Evolutionary conservation across 1,284 basidiomycete species (phyloP), one percentile per base, ranked within the genome.

Genomic region (Melampsora abietis-canadensis): DNA sequence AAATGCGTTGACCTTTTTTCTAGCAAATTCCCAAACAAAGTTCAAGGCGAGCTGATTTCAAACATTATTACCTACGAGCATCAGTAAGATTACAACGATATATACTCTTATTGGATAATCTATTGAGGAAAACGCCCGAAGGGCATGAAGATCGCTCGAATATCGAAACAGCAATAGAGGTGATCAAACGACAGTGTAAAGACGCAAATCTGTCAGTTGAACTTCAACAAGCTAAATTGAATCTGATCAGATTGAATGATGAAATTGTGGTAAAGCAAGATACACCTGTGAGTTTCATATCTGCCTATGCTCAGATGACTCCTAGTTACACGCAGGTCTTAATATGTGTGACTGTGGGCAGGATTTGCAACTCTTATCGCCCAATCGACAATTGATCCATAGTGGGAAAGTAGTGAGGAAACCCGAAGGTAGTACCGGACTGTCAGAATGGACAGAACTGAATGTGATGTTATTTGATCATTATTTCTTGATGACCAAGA

Each of bases 401-500:
- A 87, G 89, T 1, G 90, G 92, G 19, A 91, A 89, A 78, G 83
- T 95, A 19, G 85, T 90, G 72, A 87, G 92, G 59, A 91, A 94
- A 78, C 89, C 92, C 17, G 93, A 95, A 76, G 89, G 87, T n/a
- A 68, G 76, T 1, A 75, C 77, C 3, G 77, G 73, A 14, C 73
- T 77, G 27, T 69, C 86, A 77, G 89, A 88, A 37, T 94, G 91
- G 90, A 89, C 87, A 61, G 93, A 96, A 79, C 84, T 94, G 2
- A 90, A 89, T 78, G 89, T 93, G 3, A 85, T 96, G 75, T 84
- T 97, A 4, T 95, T 97, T 81, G 94, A 96, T 81, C 92, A 95
- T 81, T 97, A 95, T 79, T 82, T 92, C 93, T 79, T 73, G 24
- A 44, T 73, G 51, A 73, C 70, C 46, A 73, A 73, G 30, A 19